These are phyloP conservation scores for Spathaspora jeffriesii DNA, from an alignment of 1,139 yeast species.

Conservation along the genomic window DNA sequence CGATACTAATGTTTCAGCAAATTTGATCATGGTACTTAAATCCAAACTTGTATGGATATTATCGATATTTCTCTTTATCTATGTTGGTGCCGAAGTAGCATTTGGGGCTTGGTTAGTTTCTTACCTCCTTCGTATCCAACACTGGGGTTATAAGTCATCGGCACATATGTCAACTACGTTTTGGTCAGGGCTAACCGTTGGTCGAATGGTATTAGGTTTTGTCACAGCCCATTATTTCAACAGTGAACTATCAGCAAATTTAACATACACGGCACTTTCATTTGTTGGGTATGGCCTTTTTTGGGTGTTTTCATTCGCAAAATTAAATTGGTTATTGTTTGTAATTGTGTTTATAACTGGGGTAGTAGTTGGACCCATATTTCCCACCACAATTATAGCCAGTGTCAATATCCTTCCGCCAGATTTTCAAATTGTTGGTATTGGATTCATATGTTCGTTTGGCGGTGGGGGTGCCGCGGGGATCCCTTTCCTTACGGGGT, in stretches of 20 bases:
- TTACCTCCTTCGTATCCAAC: conserved; percentile 52
- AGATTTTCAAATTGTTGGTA: conserved; percentile 62
- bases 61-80: conserved; percentile 53
- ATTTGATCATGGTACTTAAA: conserved; percentile 33
- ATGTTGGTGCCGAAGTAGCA: conserved; percentile 69
- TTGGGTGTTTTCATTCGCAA: conserved; percentile 23
- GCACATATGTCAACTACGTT: conserved; percentile 64
- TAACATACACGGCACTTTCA: conserved; percentile 27
- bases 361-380: conserved; percentile 74
- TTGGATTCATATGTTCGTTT: conserved; percentile 76
- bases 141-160: conserved; percentile 43
- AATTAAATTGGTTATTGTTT: conserved; percentile 20
- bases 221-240: conserved; percentile 52
- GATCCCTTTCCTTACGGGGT: conserved; percentile 64
- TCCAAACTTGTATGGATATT: conserved; percentile 49
- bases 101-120: conserved; percentile 72
- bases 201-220: conserved; percentile 61
- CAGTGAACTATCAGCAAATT: conserved; percentile 47
- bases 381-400: conserved; percentile 73
- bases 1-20: conserved; percentile 17
- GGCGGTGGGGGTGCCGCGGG: conserved; percentile 80
- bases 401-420: conserved; percentile 64
- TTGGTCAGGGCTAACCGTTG: conserved; percentile 67
- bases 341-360: conserved; percentile 58
- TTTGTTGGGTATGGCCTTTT: conserved; percentile 32